phyloP scores from a whole-genome alignment of 768 basidiomycete genomes.

The Macrolepiota fuliginosa region DNA sequence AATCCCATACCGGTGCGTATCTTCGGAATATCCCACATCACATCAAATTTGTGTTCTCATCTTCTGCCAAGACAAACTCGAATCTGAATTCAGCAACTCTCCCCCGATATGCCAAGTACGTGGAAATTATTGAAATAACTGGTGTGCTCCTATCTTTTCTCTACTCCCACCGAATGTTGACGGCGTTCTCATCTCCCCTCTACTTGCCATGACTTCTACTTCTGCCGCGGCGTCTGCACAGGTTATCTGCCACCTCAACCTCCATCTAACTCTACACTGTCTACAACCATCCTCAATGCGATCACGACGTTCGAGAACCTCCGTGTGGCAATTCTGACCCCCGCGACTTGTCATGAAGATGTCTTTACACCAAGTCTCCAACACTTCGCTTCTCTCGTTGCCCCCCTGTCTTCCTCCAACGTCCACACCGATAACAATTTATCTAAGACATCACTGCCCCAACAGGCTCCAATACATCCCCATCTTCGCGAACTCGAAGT shows the following conservation, averaged over 20 bases:
- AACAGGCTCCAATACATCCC: not conserved
- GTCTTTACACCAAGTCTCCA: slow-evolving; percentile 27
- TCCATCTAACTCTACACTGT: slow-evolving; percentile 19
- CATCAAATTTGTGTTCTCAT: slow-evolving; percentile 4
- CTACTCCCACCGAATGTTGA: not conserved
- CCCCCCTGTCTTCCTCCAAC: not conserved
- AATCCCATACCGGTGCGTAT: not conserved
- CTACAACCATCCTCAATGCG: slow-evolving; percentile 21
- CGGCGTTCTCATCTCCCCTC: not conserved
- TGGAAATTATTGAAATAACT: slow-evolving; percentile 40
- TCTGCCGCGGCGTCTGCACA: slow-evolving; percentile 2
- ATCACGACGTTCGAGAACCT: slow-evolving; percentile 29
- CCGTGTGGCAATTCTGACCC: slow-evolving; percentile 26
- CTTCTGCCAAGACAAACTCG: slow-evolving; percentile 26
- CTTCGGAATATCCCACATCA: not conserved
- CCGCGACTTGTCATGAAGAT: slow-evolving; percentile 24
- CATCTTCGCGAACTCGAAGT: slow-evolving; percentile 24
- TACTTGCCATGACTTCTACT: not conserved
- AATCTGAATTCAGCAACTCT: slow-evolving; percentile 39
- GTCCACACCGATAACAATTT: not conserved
- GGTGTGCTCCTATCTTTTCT: slow-evolving; percentile 38
- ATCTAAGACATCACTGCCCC: not conserved
- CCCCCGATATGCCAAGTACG: slow-evolving; percentile 37
- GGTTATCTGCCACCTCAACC: slow-evolving; percentile 16
- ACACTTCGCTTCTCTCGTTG: slow-evolving; percentile 13